Evolutionary conservation across 148 eudicot species (phyloP).

Genomic region (Chenopodium album): DNA sequence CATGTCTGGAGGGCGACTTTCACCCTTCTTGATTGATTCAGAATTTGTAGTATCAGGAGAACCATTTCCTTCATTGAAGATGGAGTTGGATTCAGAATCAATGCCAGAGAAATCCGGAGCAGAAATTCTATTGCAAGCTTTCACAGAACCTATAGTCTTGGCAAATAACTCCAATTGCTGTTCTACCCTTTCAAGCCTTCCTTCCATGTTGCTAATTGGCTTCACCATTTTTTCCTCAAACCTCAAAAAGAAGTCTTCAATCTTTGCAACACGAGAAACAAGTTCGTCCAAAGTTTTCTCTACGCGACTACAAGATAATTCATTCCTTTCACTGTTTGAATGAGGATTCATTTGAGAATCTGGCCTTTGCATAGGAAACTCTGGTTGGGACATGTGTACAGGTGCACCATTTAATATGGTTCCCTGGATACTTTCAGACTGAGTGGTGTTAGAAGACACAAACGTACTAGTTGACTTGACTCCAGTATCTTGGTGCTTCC

Average conservation of each 20-base stretch:
- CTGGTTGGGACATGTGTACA: constrained; percentile 28
- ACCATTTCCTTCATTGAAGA: constrained; percentile 36
- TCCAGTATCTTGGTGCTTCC: constrained; percentile 30
- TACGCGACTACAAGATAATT: constrained; percentile 33
- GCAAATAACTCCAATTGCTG: constrained; percentile 52
- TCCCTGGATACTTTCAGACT: constrained; percentile 25
- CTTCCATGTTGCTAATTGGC: constrained; percentile 74
- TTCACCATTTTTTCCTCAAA: constrained; percentile 82
- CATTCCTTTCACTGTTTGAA: constrained; percentile 19
- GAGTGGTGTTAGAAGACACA: constrained; percentile 12
- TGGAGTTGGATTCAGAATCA: constrained; percentile 47
- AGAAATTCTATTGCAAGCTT: constrained; percentile 40
- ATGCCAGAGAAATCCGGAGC: constrained; percentile 60
- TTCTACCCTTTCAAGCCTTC: constrained; percentile 77
- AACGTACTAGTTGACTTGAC: constrained; percentile 24
- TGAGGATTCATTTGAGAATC: constrained; percentile 24
- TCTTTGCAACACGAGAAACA: constrained; percentile 61
- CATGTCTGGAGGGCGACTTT: constrained; percentile 21
- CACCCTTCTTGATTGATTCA: constrained; percentile 34
- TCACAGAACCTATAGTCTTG: constrained; percentile 40
- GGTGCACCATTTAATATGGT: constrained; percentile 25
- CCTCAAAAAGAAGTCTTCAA: constrained; percentile 68
- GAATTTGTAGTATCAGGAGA: constrained; percentile 30
- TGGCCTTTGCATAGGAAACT: constrained; percentile 23
- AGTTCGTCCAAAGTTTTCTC: constrained; percentile 68